phyloP scores from a whole-genome alignment of 179 eudicot species.

The Sideroxylon spinosum region DNA sequence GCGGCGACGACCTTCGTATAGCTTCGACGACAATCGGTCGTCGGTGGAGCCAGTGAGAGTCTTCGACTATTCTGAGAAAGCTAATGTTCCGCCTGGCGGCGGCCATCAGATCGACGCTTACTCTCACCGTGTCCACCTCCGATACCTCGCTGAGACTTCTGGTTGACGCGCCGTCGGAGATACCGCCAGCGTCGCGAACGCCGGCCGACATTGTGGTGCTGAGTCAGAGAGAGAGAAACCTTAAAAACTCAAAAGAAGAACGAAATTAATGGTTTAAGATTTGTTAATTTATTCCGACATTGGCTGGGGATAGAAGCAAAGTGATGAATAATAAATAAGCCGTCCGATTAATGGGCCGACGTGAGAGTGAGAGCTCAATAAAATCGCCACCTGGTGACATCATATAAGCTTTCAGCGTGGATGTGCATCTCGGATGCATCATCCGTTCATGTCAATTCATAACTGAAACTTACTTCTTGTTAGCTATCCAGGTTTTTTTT shows the following conservation, averaged over 20 bases:
- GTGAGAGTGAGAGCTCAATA: too few relatives aligned
- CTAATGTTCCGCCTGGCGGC: slow-evolving; percentile 62
- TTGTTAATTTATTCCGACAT: too few relatives aligned
- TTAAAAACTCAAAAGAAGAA: too few relatives aligned
- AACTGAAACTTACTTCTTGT: too few relatives aligned
- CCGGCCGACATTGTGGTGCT: slow-evolving; percentile 5
- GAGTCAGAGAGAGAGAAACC: not conserved
- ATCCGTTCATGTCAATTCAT: too few relatives aligned
- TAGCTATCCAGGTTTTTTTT: too few relatives aligned
- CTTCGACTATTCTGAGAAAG: slow-evolving; percentile 57
- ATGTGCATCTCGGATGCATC: too few relatives aligned
- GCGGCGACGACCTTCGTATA: slow-evolving; percentile 45
- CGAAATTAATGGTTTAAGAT: not conserved
- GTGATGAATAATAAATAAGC: too few relatives aligned
- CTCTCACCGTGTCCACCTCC: slow-evolving; percentile 27
- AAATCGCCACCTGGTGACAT: too few relatives aligned
- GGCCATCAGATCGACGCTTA: slow-evolving; percentile 63
- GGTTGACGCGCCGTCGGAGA: slow-evolving; percentile 25
- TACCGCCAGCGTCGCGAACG: slow-evolving; percentile 12
- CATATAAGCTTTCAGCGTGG: too few relatives aligned
- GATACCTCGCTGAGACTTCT: slow-evolving; percentile 44
- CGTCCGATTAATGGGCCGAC: too few relatives aligned
- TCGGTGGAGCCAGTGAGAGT: slow-evolving; percentile 62
- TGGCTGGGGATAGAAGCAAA: too few relatives aligned
- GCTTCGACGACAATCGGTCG: slow-evolving; percentile 45